Base-by-base conservation (phyloP, 176 grass and related monocot species). In the Aegilops tauschii region DNA sequence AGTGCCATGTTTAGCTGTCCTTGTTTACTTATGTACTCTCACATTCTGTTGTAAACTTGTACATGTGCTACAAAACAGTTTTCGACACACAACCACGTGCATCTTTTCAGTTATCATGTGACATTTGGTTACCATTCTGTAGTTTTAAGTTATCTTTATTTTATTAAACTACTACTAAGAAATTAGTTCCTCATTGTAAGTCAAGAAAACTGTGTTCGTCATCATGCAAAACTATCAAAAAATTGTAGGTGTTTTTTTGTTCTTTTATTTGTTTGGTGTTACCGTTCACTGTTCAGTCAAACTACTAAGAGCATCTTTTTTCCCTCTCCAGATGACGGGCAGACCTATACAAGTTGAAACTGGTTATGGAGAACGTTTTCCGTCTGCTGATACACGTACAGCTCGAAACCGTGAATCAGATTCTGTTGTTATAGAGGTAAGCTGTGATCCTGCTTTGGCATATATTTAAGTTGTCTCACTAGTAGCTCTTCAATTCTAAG, bases 391-490 rank as follows among this genome's bases (percentile, higher is more conserved):
- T 90, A 94, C 92, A 11, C 93, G 97, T 47, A 59, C 82, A 59
- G 87, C 81, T 62, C 88, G 97, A 32, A 81, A 89, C 67, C 97
- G 97, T 63, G 97, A 94, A 61, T 97, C 97, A 31, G 94, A 99
- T 90, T 92, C 97, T 84, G 88, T 94, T 84, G 88, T 97, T 86
- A 99, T 99, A 49, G 97, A 99, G 92, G 97, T 99, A 94, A 89
- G n/a, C 27, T 83, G 17, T 34, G 63, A 42, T 66, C 23, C 28
- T 83, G 34, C 20, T 85, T 84, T 32, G 35, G 12, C 59, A 40
- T 69, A 67, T 83, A 59, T 80, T 82, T 47, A 62, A 49, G 56
- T 59, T 86, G 20, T 69, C 31, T 78, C 44, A 27, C 16, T 49
- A 14, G 28, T 47, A 87, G 39, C 28, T 84, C 21, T 45, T 78